These are phyloP conservation scores for Colletotrichum camelliae DNA, from an alignment of 2,329 filamentous ascomycete species.

Conservation along the genomic window DNA sequence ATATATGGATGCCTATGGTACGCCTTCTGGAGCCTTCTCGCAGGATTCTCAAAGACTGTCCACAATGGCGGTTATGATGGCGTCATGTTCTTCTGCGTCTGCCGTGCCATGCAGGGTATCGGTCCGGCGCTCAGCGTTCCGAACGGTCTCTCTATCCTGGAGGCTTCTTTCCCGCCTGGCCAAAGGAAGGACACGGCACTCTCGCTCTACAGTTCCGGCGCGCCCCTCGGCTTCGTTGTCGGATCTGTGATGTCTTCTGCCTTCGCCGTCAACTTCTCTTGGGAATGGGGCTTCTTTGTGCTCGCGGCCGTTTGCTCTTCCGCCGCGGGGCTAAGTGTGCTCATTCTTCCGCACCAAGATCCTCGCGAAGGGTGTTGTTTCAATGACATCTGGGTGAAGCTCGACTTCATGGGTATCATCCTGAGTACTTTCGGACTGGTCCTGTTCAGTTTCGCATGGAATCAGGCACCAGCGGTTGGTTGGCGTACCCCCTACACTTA, in stretches of 20 bases:
- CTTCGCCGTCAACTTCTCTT: constrained; percentile 22
- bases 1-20: constrained; percentile 61
- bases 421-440: constrained; percentile 45
- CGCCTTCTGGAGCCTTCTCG: constrained; percentile 54
- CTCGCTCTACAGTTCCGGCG: constrained; percentile 38
- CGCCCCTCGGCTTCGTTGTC: constrained; percentile 34
- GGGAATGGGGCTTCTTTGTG: constrained; percentile 1
- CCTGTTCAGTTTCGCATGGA: constrained; percentile 57
- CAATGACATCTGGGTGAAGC: constrained; percentile 30
- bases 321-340: constrained; percentile 14
- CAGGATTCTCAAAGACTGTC: constrained; percentile 42
- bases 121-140: constrained; percentile 61
- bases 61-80: constrained; percentile 30
- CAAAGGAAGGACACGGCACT: constrained; percentile 39
- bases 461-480: constrained; percentile 48
- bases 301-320: not conserved
- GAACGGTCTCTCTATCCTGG: constrained; percentile 62
- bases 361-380: not conserved
- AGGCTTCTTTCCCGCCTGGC: constrained; percentile 50
- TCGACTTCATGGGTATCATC: constrained; percentile 38
- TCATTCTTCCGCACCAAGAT: constrained; percentile 3
- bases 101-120: constrained; percentile 55
- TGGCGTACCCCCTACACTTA: constrained; percentile 50
- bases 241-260: constrained; percentile 32
- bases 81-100: constrained; percentile 48